Evolutionary conservation across 805 yeast species (phyloP).

Genomic region (Saccharomycopsis sp.): DNA sequence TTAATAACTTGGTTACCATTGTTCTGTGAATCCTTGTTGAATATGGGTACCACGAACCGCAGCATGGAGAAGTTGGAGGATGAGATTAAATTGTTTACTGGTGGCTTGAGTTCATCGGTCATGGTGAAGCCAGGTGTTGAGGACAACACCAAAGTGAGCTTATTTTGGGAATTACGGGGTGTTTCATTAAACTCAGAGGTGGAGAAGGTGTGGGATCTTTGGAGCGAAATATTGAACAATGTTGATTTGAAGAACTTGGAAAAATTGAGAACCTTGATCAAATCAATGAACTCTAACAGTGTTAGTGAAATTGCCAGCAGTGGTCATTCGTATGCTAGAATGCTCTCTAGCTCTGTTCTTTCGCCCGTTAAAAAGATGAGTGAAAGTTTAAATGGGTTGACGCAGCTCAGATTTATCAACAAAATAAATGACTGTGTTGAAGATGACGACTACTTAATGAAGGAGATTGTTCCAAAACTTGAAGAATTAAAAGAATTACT

Average conservation of each 20-base stretch:
- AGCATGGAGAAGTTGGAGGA: conserved; percentile 79
- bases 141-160: conserved; percentile 36
- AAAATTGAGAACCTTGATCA: conserved; percentile 65
- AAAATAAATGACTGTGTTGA: conserved; percentile 45
- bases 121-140: conserved; percentile 48
- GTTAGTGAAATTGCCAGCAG: conserved; percentile 72
- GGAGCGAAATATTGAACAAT: conserved; percentile 56
- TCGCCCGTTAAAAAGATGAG: conserved; percentile 50
- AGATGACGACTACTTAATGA: conserved; percentile 38
- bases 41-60: conserved; percentile 69
- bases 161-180: conserved; percentile 55
- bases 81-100: conserved; percentile 71
- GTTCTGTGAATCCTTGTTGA: conserved; percentile 71
- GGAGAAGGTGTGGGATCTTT: conserved; percentile 49
- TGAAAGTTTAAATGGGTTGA: conserved; percentile 65
- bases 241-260: conserved; percentile 58
- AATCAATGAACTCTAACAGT: conserved; percentile 67
- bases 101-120: conserved; percentile 66
- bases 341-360: conserved; percentile 54
- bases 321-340: conserved; percentile 79
- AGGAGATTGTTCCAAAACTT: conserved; percentile 58
- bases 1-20: conserved; percentile 65
- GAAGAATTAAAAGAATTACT: conserved; percentile 40
- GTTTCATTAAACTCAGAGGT: conserved; percentile 61
- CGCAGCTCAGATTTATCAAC: conserved; percentile 63